Conservation (phyloP, 495 filamentous ascomycete species). For the Penicillium verhagenii region DNA sequence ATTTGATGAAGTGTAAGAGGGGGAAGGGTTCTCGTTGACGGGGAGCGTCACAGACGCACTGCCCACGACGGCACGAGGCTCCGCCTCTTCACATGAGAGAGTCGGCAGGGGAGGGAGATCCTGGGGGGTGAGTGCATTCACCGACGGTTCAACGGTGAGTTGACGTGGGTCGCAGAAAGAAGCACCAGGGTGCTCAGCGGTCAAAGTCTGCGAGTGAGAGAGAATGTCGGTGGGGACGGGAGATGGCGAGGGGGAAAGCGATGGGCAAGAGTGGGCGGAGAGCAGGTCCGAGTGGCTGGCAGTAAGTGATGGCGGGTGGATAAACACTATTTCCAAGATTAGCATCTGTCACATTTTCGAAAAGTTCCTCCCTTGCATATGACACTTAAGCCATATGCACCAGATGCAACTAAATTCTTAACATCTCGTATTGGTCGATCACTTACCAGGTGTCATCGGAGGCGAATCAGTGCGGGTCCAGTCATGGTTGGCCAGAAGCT, state of each 20-base stretch:
- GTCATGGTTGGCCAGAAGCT: slow-evolving; percentile 73
- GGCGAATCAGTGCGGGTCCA: slow-evolving; percentile 77
- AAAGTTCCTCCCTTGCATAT: slow-evolving; percentile 19
- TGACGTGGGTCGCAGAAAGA: slow-evolving; percentile 95
- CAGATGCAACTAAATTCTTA: slow-evolving; percentile 6
- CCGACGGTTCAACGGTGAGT: slow-evolving; percentile 71
- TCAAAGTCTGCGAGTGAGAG: slow-evolving; percentile 59
- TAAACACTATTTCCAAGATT: slow-evolving; percentile 61
- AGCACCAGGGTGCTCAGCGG: slow-evolving; percentile 32
- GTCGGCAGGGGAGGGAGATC: slow-evolving; percentile 71
- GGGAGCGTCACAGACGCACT: slow-evolving; percentile 60
- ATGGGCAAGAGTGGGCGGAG: slow-evolving; percentile 73
- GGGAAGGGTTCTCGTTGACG: slow-evolving; percentile 48
- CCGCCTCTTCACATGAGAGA: slow-evolving; percentile 69
- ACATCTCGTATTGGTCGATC: slow-evolving; percentile 14
- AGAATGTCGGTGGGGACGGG: slow-evolving; percentile 62
- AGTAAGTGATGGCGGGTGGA: slow-evolving; percentile 69
- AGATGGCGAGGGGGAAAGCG: slow-evolving; percentile 75
- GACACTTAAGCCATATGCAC: slow-evolving; percentile 3
- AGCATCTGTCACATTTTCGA: slow-evolving; percentile 14
- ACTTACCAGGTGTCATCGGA: slow-evolving; percentile 92
- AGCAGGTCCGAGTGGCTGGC: slow-evolving; percentile 71
- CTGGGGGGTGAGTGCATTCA: slow-evolving; percentile 48
- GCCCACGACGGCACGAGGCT: slow-evolving; percentile 71
- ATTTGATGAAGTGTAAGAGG: slow-evolving; percentile 47